A percentile compares a stretch with the other conserved stretches of the same genome.
Conservation (phyloP, 179 eudicot species). For the Vitellaria paradoxa region DNA sequence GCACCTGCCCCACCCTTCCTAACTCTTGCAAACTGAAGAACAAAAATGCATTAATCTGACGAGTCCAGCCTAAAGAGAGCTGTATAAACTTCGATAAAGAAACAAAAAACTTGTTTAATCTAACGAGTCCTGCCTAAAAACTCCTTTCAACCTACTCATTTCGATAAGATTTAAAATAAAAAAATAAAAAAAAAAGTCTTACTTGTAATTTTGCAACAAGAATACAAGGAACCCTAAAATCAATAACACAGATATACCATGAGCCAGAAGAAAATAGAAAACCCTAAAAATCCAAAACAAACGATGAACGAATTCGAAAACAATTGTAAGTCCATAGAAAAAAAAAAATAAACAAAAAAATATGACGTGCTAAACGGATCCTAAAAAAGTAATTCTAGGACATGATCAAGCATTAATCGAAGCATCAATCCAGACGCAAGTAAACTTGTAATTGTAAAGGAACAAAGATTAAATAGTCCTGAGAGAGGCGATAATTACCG, state of each 20-base stretch:
- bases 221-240: background rate
- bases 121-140: background rate
- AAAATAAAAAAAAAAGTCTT: background rate
- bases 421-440: background rate
- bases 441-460: background rate
- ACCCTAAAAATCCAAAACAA: background rate
- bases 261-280: background rate
- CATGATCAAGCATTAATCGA: background rate
- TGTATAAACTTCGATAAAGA: background rate
- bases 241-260: background rate
- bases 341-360: too few species aligned
- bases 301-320: background rate
- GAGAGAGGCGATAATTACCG: conserved; percentile 2
- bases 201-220: background rate
- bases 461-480: background rate
- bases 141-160: background rate
- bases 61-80: background rate
- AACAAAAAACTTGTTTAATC: background rate
- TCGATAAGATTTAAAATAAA: background rate
- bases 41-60: background rate
- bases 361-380: too few species aligned
- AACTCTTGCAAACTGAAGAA: background rate
- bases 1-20: background rate
- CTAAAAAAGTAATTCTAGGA: background rate
- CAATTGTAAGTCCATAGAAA: background rate